These are phyloP conservation scores for Candida sp. DNA, from an alignment of 1,139 yeast species.

Conservation along the genomic window DNA sequence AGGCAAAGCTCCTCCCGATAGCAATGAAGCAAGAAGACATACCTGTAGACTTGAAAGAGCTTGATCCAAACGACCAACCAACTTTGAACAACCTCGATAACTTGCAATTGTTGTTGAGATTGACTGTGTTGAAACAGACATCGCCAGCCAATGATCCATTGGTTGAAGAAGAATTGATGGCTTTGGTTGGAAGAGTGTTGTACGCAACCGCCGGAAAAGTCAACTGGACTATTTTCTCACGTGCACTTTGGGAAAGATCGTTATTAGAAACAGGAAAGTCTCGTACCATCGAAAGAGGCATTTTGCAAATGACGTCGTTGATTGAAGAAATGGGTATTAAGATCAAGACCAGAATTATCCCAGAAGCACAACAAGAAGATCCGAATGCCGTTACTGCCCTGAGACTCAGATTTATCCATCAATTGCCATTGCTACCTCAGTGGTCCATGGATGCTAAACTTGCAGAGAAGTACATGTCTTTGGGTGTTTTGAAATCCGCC, in stretches of 20 bases:
- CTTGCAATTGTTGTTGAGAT: slow-evolving; percentile 70
- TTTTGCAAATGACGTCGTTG: slow-evolving; percentile 89
- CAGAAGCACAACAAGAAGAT: slow-evolving; percentile 39
- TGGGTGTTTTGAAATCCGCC: slow-evolving; percentile 89
- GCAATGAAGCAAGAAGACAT: slow-evolving; percentile 65
- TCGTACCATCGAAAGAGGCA: slow-evolving; percentile 92
- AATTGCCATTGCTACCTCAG: slow-evolving; percentile 77
- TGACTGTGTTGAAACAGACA: slow-evolving; percentile 67
- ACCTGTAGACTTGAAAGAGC: slow-evolving; percentile 54
- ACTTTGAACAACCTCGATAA: slow-evolving; percentile 70
- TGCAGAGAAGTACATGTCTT: slow-evolving; percentile 87
- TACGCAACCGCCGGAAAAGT: slow-evolving; percentile 50
- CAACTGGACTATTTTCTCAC: slow-evolving; percentile 81
- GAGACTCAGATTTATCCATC: slow-evolving; percentile 74
- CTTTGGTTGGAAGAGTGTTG: slow-evolving; percentile 74
- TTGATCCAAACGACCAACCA: slow-evolving; percentile 90
- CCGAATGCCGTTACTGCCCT: slow-evolving; percentile 40
- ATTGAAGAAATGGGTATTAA: slow-evolving; percentile 88
- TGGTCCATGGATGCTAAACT: slow-evolving; percentile 85
- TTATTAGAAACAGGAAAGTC: slow-evolving; percentile 79
- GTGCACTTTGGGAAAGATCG: slow-evolving; percentile 93
- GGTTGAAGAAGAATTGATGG: slow-evolving; percentile 81
- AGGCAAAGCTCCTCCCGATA: slow-evolving; percentile 56
- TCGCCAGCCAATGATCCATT: slow-evolving; percentile 74
- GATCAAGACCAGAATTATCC: slow-evolving; percentile 63